phyloP scores from a whole-genome alignment of 2,329 filamentous ascomycete genomes.

The Cryphonectria nitschkei region DNA sequence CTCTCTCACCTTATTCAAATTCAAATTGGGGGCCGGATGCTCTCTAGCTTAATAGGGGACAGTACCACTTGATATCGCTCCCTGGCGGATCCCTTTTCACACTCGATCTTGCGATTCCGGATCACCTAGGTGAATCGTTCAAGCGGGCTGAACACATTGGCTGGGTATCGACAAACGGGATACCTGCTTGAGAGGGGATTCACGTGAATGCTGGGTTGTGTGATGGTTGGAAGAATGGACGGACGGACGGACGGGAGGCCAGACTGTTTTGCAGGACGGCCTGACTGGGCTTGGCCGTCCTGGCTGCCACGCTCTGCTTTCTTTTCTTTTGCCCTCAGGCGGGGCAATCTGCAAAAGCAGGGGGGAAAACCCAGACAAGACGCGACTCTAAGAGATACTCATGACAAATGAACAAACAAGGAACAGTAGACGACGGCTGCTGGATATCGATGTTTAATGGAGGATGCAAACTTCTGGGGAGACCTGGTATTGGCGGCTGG shows the following conservation, averaged over 20 bases:
- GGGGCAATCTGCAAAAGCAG: not conserved
- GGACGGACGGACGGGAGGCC: not conserved
- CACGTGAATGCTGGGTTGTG: not conserved
- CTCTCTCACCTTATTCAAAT: not conserved
- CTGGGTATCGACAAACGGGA: not conserved
- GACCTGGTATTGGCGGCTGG: not conserved
- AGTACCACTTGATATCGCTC: not conserved
- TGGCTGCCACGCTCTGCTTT: not conserved
- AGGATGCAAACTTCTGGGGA: not conserved
- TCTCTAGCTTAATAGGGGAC: not conserved
- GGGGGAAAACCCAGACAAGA: not conserved
- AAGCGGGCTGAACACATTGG: not conserved
- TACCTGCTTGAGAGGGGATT: not conserved
- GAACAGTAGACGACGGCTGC: not conserved
- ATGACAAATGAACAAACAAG: not conserved
- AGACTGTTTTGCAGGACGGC: not conserved
- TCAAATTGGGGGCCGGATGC: too few relatives aligned
- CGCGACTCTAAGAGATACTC: not conserved
- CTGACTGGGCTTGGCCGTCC: not conserved
- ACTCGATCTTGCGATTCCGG: not conserved
- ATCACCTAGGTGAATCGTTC: too few relatives aligned
- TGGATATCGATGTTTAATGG: constrained; percentile 1
- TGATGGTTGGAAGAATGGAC: not conserved
- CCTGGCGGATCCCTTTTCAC: not conserved
- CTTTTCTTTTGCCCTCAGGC: not conserved